Evolutionary conservation across 2,329 filamentous ascomycete species (phyloP).

Genomic region (Stachybotrys elegans): DNA sequence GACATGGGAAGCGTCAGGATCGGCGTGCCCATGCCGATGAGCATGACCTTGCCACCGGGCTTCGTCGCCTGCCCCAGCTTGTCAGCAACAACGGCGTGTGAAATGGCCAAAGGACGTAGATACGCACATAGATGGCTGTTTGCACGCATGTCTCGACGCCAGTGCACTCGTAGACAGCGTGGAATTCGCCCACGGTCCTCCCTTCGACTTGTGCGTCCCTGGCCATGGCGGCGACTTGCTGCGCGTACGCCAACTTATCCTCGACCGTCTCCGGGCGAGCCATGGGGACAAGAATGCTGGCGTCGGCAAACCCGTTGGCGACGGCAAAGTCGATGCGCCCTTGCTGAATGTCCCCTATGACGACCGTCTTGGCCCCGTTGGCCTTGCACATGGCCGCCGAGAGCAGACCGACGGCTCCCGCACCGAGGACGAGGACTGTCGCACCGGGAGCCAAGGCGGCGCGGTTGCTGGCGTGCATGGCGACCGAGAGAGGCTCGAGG

Average conservation of each 20-base stretch:
- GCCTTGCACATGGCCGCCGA: slow-evolving; percentile 53
- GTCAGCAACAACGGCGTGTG: not conserved
- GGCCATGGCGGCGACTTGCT: slow-evolving; percentile 41
- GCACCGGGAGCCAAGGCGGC: slow-evolving; percentile 33
- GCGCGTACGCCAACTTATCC: slow-evolving; percentile 47
- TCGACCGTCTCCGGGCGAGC: slow-evolving; percentile 43
- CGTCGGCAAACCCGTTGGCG: slow-evolving; percentile 50
- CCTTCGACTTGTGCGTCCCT: slow-evolving; percentile 29
- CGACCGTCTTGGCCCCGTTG: slow-evolving; percentile 35
- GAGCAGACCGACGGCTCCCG: slow-evolving; percentile 56
- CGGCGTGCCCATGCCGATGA: slow-evolving; percentile 70
- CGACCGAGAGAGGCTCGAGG: slow-evolving; percentile 54
- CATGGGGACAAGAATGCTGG: slow-evolving; percentile 43
- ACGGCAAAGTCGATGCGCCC: slow-evolving; percentile 54
- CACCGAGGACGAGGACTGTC: slow-evolving; percentile 52
- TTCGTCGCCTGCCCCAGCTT: slow-evolving; percentile 41
- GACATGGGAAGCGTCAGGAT: slow-evolving; percentile 66
- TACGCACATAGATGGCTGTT: slow-evolving; percentile 61
- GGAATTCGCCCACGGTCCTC: slow-evolving; percentile 55
- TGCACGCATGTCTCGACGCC: slow-evolving; percentile 74
- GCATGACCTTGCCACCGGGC: slow-evolving; percentile 63
- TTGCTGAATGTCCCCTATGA: slow-evolving; percentile 52
- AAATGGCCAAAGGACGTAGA: not conserved
- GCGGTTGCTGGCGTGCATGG: slow-evolving; percentile 50
- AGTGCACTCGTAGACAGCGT: slow-evolving; percentile 72